Percentiles rank a stretch among this genome's conserved stretches.
phyloP scores from a whole-genome alignment of 345 rosid species.

The Eucalyptus marginata region DNA sequence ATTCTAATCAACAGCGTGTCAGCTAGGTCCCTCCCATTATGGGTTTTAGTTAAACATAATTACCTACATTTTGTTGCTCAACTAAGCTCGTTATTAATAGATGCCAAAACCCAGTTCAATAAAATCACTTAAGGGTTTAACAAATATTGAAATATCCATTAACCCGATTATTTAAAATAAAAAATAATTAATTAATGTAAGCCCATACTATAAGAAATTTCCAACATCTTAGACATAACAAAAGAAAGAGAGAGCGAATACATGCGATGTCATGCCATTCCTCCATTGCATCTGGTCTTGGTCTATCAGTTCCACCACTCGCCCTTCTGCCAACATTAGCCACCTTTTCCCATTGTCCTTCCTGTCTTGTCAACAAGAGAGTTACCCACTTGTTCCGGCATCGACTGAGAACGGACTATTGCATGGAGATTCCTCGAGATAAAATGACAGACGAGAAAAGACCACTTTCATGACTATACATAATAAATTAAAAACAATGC shows the following conservation, averaged over 20 bases:
- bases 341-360: constrained; percentile 87
- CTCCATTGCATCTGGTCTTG: constrained; percentile 74
- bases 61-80: no score
- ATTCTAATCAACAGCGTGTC: no score
- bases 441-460: neutral
- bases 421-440: neutral
- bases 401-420: neutral
- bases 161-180: no score
- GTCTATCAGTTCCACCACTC: constrained; percentile 49
- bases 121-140: no score
- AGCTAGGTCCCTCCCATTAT: no score
- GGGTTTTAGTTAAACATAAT: no score
- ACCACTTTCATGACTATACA: neutral
- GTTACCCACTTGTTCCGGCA: constrained; percentile 70
- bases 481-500: neutral
- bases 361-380: constrained; percentile 69
- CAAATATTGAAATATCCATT: no score
- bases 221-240: neutral
- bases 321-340: constrained; percentile 84
- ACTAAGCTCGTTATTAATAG: no score
- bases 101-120: no score
- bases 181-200: no score
- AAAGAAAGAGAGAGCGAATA: neutral
- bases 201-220: no score
- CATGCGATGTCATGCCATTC: neutral